phyloP scores from a whole-genome alignment of 1,139 yeast species.

The Taphrina pruni region DNA sequence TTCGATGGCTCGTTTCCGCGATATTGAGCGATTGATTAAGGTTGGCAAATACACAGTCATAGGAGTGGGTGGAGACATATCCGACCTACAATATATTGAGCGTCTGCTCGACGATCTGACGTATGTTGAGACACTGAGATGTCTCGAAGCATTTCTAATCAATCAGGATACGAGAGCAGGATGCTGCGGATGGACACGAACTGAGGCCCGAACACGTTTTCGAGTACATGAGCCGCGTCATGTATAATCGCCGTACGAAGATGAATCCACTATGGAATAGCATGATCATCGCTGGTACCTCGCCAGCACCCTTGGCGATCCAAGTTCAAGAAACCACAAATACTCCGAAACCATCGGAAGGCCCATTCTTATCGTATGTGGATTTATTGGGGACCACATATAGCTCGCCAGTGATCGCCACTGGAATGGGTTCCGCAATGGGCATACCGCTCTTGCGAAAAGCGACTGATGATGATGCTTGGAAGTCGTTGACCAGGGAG shows the following conservation, averaged over 20 bases:
- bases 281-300: conserved; percentile 77
- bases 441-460: conserved; percentile 91
- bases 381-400: conserved; percentile 92
- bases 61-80: conserved; percentile 92
- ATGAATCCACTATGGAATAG: conserved; percentile 98
- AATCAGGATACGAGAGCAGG: conserved; percentile 64
- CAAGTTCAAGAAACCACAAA: conserved; percentile 18
- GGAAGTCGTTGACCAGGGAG: conserved; percentile 66
- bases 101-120: conserved; percentile 78
- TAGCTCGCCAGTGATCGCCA: conserved; percentile 85
- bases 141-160: too few relatives aligned
- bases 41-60: conserved; percentile 88
- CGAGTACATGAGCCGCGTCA: conserved; percentile 80
- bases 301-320: conserved; percentile 31
- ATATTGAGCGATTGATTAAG: conserved; percentile 79
- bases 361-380: conserved; percentile 77
- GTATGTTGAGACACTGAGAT: conserved; percentile 46
- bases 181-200: conserved; percentile 79
- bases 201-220: conserved; percentile 86
- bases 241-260: conserved; percentile 86
- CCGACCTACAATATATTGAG: conserved; percentile 86
- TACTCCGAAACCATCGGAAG: conserved; percentile 36
- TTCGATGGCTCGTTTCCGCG: conserved; percentile 82
- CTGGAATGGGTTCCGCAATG: conserved; percentile 95
- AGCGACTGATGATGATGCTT: conserved; percentile 80